Evolutionary conservation across 257 asterid species (phyloP).

Genomic region (Eustoma russellianum): DNA sequence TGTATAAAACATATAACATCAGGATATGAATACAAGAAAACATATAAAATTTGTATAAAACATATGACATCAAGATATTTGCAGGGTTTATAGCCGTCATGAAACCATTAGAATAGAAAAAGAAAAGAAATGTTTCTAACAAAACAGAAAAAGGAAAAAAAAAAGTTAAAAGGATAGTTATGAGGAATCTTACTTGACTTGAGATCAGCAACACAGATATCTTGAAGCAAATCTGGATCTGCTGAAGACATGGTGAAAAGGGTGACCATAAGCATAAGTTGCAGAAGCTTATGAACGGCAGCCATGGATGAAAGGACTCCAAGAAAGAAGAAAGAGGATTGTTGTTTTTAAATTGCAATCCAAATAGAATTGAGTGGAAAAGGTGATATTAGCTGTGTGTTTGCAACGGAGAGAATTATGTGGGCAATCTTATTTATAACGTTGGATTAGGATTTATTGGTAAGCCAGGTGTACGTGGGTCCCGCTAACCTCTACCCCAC

Average conservation of each 20-base stretch:
- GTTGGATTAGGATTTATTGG: not conserved
- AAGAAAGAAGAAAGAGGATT: not conserved
- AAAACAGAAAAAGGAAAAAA: not conserved
- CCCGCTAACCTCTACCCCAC: too few relatives aligned
- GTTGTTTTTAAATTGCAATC: too few relatives aligned
- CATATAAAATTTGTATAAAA: too few relatives aligned
- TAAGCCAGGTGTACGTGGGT: too few relatives aligned
- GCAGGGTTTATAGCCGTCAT: too few relatives aligned
- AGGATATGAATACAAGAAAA: too few relatives aligned
- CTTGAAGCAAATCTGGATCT: slow-evolving; percentile 35
- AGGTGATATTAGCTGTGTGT: not conserved
- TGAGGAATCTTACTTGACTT: slow-evolving; percentile 4
- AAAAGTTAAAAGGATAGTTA: not conserved
- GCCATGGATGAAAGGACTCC: slow-evolving; percentile 11
- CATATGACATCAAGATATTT: too few relatives aligned
- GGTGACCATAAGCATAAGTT: slow-evolving; percentile 7
- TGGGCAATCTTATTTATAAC: slow-evolving; percentile 17
- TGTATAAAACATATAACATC: too few relatives aligned
- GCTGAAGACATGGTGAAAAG: slow-evolving; percentile 4
- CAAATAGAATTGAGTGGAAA: too few relatives aligned
- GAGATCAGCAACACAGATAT: slow-evolving; percentile 32
- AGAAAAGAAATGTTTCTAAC: too few relatives aligned
- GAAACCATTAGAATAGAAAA: too few relatives aligned
- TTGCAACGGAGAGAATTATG: slow-evolving; percentile 2
- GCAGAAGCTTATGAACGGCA: not conserved